Evolutionary conservation across 2,329 filamentous ascomycete genomes (phyloP).

Genomic region (Xylariaceae sp.): DNA sequence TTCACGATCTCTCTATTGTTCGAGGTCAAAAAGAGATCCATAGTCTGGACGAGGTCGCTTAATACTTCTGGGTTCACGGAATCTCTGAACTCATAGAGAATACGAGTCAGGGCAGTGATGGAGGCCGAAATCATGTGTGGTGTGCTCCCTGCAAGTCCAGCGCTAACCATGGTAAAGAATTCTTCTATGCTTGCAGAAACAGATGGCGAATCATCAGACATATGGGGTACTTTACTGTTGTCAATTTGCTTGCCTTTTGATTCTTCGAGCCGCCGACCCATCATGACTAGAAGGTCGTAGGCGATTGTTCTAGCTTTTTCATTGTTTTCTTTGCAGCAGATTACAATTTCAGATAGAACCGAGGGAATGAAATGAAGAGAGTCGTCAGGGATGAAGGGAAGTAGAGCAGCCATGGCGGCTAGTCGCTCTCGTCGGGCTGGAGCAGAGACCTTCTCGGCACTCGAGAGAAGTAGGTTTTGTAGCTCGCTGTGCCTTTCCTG

Average conservation of each 20-base stretch:
- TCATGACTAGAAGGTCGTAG: slow-evolving; percentile 87
- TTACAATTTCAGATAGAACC: slow-evolving; percentile 91
- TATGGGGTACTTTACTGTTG: slow-evolving; percentile 85
- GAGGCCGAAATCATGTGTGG: slow-evolving; percentile 98
- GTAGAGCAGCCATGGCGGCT: slow-evolving; percentile 78
- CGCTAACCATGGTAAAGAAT: slow-evolving; percentile 98
- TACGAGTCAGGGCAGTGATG: slow-evolving; percentile 92
- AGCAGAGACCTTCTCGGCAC: slow-evolving; percentile 83
- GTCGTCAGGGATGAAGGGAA: slow-evolving; percentile 76
- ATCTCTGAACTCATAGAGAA: slow-evolving; percentile 88
- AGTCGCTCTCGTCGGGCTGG: slow-evolving; percentile 88
- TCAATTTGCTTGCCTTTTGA: slow-evolving; percentile 76
- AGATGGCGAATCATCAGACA: slow-evolving; percentile 79
- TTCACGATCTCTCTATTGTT: slow-evolving; percentile 97
- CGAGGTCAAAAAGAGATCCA: slow-evolving; percentile 94
- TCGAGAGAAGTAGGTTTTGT: slow-evolving; percentile 79
- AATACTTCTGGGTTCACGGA: slow-evolving; percentile 73
- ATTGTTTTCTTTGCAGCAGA: slow-evolving; percentile 97
- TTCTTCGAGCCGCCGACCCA: slow-evolving; percentile 78
- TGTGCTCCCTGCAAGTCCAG: slow-evolving; percentile 88
- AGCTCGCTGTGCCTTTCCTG: slow-evolving; percentile 77
- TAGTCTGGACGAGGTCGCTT: slow-evolving; percentile 86
- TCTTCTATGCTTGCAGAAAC: slow-evolving; percentile 87
- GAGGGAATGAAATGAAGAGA: slow-evolving; percentile 93
- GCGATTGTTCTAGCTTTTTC: slow-evolving; percentile 89